Base-by-base conservation (phyloP, 2,329 filamentous ascomycete genomes). In the Trichoderma gracile region DNA sequence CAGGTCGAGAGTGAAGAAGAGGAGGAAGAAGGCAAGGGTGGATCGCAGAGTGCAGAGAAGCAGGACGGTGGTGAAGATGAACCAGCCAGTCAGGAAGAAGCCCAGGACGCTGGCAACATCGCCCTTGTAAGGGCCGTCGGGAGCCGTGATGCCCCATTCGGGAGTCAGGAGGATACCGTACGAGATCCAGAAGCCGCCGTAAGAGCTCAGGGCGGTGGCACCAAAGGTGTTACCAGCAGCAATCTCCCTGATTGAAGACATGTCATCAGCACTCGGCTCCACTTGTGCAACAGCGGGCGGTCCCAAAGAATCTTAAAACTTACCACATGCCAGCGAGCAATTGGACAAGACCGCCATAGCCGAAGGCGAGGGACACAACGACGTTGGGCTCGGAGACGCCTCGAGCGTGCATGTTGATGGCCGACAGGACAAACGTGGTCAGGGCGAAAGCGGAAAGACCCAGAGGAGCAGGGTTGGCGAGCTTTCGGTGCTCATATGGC, bases 301-400 rank as follows among this genome's bases (percentile, higher is more conserved):
- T 23, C 23, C 46, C 46, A 9, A 8, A 14, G n/a, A 23, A 3
- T 53, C 47, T n/a, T n/a, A 21, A 10, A 21, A 82, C 85, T 76
- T 83, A 92, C 91, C 91, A 95, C 91, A 94, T 95, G 80, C 91
- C 91, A 69, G 91, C 89, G 23, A 92, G 80, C 57, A 94, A 81
- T 80, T 95, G 91, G 47, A 93, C 86, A 17, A 93, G 80, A 71
- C 90, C 90, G 71, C 90, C 90, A 74, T 93, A 93, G 40, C 84
- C 90, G 69, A 89, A 88, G 5, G 90, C 89, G 30, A 89, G 78
- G 15, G 85, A 84, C 10, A 93, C 81, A 50, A 89, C 86, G 63
- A 94, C 84, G 73, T 87, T 89, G 53, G 89, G 87, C 3, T 74
- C 75, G 1, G 77, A 76, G 63, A 93, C 80, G 64, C 81, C 82